phyloP scores from a whole-genome alignment of 768 basidiomycete species.

The Lanmaoa pseudosensibilis region DNA sequence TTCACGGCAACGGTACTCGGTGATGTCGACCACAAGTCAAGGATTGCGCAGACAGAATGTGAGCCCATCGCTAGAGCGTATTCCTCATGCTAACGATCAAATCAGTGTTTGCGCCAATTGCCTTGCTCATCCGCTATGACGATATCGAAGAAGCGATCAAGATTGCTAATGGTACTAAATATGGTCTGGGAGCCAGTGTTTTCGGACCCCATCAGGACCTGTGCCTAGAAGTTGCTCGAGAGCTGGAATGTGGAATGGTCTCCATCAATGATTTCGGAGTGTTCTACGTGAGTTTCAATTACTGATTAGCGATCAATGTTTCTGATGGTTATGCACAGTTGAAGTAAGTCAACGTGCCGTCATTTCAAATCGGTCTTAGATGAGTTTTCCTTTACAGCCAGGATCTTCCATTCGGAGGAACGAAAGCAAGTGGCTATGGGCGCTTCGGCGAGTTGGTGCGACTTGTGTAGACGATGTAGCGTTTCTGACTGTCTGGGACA shows the following conservation, averaged over 20 bases:
- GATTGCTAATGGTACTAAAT: slow-evolving; percentile 85
- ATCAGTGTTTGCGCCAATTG: slow-evolving; percentile 90
- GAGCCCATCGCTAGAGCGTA: slow-evolving; percentile 8
- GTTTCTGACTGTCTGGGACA: slow-evolving; percentile 29
- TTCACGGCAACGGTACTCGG: slow-evolving; percentile 88
- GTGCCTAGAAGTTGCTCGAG: slow-evolving; percentile 77
- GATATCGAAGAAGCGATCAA: slow-evolving; percentile 81
- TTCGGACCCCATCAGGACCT: slow-evolving; percentile 84
- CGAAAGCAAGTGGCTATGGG: slow-evolving; percentile 89
- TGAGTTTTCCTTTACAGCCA: slow-evolving; percentile 48
- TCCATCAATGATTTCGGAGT: slow-evolving; percentile 93
- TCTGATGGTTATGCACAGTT: slow-evolving; percentile 43
- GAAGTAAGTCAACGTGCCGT: slow-evolving; percentile 49
- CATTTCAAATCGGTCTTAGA: slow-evolving; percentile 5
- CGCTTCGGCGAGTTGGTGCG: slow-evolving; percentile 67
- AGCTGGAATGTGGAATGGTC: slow-evolving; percentile 94
- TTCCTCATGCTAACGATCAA: slow-evolving; percentile 11
- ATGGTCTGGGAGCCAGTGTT: slow-evolving; percentile 91
- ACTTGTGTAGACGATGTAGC: not conserved
- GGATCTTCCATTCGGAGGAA: slow-evolving; percentile 93
- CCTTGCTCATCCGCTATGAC: slow-evolving; percentile 82
- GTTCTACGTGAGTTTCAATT: slow-evolving; percentile 62
- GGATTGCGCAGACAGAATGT: slow-evolving; percentile 81
- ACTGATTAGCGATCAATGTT: slow-evolving; percentile 2
- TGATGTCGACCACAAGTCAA: slow-evolving; percentile 67